These are phyloP conservation scores for Vicia sativa DNA, from an alignment of 306 rosid species.

Conservation along the genomic window DNA sequence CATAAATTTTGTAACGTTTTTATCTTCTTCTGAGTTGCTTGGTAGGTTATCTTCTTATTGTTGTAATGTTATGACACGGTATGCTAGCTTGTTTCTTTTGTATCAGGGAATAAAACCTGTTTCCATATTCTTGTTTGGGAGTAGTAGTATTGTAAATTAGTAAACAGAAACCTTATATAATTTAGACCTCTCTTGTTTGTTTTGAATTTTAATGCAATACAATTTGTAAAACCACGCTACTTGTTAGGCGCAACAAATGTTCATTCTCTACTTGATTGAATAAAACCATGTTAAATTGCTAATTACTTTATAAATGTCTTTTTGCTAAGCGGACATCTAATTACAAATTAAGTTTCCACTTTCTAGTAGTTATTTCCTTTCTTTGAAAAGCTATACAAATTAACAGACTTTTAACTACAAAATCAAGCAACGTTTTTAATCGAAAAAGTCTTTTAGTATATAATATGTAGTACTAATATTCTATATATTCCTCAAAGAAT, in stretches of 20 bases:
- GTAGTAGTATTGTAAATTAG: conserved; percentile 14
- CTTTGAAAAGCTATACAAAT: neutral
- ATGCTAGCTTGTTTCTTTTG: conserved; percentile 15
- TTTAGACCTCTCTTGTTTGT: neutral
- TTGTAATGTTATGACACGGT: conserved; percentile 10
- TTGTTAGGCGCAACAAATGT: no score
- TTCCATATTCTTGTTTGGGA: neutral
- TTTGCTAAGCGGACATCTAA: neutral
- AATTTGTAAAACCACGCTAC: no score
- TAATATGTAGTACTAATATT: conserved; percentile 2
- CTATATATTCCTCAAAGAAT: conserved; percentile 18
- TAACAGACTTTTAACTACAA: neutral
- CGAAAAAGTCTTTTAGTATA: neutral
- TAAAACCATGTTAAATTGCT: no score
- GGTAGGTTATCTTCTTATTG: conserved; percentile 24
- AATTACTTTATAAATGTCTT: neutral
- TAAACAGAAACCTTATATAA: neutral
- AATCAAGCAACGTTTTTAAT: conserved; percentile 3
- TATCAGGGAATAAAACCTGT: conserved; percentile 16
- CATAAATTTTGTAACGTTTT: conserved; percentile 40
- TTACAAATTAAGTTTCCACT: neutral
- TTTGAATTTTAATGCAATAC: neutral
- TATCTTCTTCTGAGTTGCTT: neutral
- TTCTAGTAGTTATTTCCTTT: neutral
- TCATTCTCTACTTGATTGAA: no score